These are phyloP conservation scores for Catunica adiposa DNA, from an alignment of 2,329 filamentous ascomycete species.

Conservation along the genomic window DNA sequence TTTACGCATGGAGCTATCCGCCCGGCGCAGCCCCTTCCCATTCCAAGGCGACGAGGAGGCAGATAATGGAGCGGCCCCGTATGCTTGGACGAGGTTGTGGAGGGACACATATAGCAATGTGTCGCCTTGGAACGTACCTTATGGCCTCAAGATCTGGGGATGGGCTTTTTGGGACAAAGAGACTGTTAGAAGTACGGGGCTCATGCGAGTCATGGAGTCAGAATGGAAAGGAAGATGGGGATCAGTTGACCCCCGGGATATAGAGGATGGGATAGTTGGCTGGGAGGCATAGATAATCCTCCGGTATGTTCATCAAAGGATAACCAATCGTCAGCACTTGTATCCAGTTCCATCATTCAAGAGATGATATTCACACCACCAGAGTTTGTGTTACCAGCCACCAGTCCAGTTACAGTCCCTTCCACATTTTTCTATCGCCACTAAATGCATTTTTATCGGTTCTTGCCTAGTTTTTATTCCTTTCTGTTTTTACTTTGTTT, in stretches of 20 bases:
- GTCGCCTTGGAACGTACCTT: conserved; percentile 8
- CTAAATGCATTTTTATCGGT: not conserved
- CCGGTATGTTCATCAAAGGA: not conserved
- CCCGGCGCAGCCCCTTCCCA: conserved; percentile 3
- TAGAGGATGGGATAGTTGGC: not conserved
- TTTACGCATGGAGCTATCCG: conserved; percentile 1
- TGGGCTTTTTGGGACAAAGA: conserved; percentile 12
- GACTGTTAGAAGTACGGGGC: conserved; percentile 1
- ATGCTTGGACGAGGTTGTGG: conserved; percentile 11
- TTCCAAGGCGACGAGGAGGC: conserved; percentile 8
- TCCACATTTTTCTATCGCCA: not conserved
- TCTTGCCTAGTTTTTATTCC: not conserved
- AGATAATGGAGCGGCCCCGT: not conserved
- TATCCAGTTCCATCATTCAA: too few species aligned
- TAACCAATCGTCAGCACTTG: too few species aligned
- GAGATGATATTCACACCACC: too few species aligned
- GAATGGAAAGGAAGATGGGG: conserved; percentile 13
- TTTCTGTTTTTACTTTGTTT: not conserved
- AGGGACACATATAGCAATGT: conserved; percentile 12
- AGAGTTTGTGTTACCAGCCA: not conserved
- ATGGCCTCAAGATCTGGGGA: conserved; percentile 12
- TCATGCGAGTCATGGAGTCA: conserved; percentile 2
- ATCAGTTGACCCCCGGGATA: conserved; percentile 7
- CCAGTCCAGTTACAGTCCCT: not conserved
- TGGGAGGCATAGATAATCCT: not conserved